phyloP scores from a whole-genome alignment of 768 basidiomycete genomes.

The Megacollybia marginata region DNA sequence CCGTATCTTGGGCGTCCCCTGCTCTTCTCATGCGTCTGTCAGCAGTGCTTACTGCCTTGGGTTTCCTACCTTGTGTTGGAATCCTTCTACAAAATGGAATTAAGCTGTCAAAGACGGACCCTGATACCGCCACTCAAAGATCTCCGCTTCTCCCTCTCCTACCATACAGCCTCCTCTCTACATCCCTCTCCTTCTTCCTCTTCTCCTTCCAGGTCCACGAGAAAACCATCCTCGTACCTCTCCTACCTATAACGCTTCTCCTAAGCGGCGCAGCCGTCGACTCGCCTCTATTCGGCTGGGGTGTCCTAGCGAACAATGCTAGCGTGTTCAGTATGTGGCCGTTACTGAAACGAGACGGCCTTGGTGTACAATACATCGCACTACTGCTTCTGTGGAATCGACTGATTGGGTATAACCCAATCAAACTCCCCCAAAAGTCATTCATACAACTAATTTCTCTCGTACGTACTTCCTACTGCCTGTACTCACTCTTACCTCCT shows the following conservation, averaged over 20 bases:
- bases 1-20: conserved; percentile 2
- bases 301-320: conserved; percentile 71
- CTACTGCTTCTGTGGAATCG: conserved; percentile 75
- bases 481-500: background rate
- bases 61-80: background rate
- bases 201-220: conserved; percentile 98
- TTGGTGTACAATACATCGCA: conserved; percentile 66
- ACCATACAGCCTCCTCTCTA: conserved; percentile 72
- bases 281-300: conserved; percentile 61
- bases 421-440: conserved; percentile 35
- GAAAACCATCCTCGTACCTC: conserved; percentile 81
- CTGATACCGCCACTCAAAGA: conserved; percentile 22
- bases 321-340: conserved; percentile 97
- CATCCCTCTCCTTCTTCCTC: conserved; percentile 88
- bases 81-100: background rate
- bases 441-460: conserved; percentile 48
- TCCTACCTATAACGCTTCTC: conserved; percentile 78
- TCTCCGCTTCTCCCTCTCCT: conserved; percentile 60
- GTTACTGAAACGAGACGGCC: conserved; percentile 70
- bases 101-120: background rate
- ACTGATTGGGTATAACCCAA: conserved; percentile 70
- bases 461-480: conserved; percentile 25
- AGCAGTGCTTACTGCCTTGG: background rate
- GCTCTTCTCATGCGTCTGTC: background rate
- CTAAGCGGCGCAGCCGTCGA: conserved; percentile 48